Conservation (phyloP, 257 asterid species). For the Forsythia viridissima region DNA sequence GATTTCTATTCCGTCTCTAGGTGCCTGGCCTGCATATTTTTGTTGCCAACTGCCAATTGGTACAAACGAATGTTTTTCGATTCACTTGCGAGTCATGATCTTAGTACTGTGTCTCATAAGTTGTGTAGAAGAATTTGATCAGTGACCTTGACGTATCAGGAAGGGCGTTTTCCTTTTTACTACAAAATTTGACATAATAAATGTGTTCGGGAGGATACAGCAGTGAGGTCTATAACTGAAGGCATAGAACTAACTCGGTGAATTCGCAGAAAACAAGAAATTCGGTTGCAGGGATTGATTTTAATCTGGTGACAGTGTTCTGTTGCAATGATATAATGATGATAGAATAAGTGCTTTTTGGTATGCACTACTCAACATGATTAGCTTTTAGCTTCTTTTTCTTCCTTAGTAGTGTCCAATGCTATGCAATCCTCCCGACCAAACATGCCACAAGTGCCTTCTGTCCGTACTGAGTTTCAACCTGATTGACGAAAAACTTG, state of each 20-base stretch:
- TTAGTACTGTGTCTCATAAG: neutral
- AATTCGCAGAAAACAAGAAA: neutral
- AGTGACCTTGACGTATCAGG: neutral
- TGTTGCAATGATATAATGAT: too few species aligned
- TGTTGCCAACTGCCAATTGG: neutral
- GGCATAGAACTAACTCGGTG: neutral
- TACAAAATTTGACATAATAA: neutral
- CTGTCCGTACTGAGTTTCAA: neutral
- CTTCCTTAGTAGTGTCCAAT: neutral
- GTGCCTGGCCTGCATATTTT: too few species aligned
- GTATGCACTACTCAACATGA: too few species aligned
- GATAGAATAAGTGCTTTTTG: neutral
- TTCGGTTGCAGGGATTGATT: neutral
- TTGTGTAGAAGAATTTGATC: neutral
- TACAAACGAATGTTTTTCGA: too few species aligned
- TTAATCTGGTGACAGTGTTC: too few species aligned
- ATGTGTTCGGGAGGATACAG: neutral
- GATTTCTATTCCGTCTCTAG: too few species aligned
- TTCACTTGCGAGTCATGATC: neutral
- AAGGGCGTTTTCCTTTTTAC: neutral
- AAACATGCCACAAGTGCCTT: neutral
- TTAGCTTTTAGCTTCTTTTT: neutral
- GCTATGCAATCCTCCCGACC: neutral
- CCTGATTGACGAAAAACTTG: neutral
- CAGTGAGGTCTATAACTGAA: neutral